Evolutionary conservation across 1,284 basidiomycete genomes (phyloP).

Genomic region (Takashimella tepidaria): DNA sequence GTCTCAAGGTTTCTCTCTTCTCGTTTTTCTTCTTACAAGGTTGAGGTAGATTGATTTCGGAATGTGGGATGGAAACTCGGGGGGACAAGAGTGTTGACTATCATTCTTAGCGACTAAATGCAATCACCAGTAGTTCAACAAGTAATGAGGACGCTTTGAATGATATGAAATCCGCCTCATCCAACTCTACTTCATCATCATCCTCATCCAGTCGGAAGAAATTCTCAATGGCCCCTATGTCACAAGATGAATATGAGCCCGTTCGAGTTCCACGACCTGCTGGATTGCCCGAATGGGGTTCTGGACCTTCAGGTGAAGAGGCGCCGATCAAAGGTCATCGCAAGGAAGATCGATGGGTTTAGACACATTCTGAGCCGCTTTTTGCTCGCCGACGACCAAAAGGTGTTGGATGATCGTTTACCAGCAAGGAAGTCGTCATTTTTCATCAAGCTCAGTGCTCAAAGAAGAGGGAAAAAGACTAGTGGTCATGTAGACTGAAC

Average conservation of each 20-base stretch:
- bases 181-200: conserved; percentile 9
- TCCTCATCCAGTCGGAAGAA: conserved; percentile 13
- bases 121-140: conserved; percentile 7
- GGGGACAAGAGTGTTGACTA: too few relatives aligned
- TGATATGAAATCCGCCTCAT: conserved; percentile 4
- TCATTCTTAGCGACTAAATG: conserved; percentile 24
- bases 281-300: conserved; percentile 83
- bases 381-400: too few relatives aligned
- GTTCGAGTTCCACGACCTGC: conserved; percentile 74
- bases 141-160: conserved; percentile 8
- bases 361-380: too few relatives aligned
- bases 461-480: too few relatives aligned
- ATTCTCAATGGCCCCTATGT: conserved; percentile 31
- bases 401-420: too few relatives aligned
- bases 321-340: conserved; percentile 40
- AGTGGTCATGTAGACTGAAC: too few relatives aligned
- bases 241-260: conserved; percentile 73
- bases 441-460: too few relatives aligned
- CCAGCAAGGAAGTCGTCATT: too few relatives aligned
- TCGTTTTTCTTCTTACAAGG: too few relatives aligned
- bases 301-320: conserved; percentile 53
- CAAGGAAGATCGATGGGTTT: conserved; percentile 44
- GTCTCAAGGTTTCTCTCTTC: too few relatives aligned
- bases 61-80: too few relatives aligned
- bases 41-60: too few relatives aligned